Conservation (phyloP, 257 asterid species). For the Lantana camara region DNA sequence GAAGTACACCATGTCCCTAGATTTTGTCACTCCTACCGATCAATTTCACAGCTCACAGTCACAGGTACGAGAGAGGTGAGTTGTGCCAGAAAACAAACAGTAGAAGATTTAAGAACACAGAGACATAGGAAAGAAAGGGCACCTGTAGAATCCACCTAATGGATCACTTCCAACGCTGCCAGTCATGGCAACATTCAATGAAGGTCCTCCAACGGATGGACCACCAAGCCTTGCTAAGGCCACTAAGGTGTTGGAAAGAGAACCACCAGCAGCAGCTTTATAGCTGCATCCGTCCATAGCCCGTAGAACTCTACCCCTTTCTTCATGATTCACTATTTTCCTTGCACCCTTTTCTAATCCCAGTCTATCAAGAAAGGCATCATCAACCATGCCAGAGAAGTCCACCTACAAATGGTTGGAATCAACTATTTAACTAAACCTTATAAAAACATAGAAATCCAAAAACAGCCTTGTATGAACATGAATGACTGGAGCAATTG, state of each 20-base stretch:
- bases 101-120: background rate
- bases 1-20: background rate
- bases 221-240: slow-evolving; percentile 98
- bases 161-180: slow-evolving; percentile 99
- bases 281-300: slow-evolving; percentile 99
- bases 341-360: slow-evolving; percentile 86
- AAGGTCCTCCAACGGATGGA: slow-evolving; percentile 65
- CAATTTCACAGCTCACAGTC: slow-evolving; percentile 4
- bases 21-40: background rate
- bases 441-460: background rate
- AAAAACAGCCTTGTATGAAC: background rate
- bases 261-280: slow-evolving; percentile 99
- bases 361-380: slow-evolving; percentile 68
- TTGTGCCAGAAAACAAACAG: background rate
- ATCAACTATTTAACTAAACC: background rate
- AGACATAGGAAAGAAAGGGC: background rate
- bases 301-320: slow-evolving; percentile 80
- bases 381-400: slow-evolving; percentile 92
- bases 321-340: slow-evolving; percentile 92
- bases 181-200: slow-evolving; percentile 82
- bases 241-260: slow-evolving; percentile 92
- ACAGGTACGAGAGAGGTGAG: slow-evolving; percentile 7
- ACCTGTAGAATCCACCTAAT: slow-evolving; percentile 94
- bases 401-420: slow-evolving; percentile 61
- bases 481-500: background rate